Base-by-base conservation (phyloP, 2,329 filamentous ascomycete genomes). In the Laburnicola sp. region DNA sequence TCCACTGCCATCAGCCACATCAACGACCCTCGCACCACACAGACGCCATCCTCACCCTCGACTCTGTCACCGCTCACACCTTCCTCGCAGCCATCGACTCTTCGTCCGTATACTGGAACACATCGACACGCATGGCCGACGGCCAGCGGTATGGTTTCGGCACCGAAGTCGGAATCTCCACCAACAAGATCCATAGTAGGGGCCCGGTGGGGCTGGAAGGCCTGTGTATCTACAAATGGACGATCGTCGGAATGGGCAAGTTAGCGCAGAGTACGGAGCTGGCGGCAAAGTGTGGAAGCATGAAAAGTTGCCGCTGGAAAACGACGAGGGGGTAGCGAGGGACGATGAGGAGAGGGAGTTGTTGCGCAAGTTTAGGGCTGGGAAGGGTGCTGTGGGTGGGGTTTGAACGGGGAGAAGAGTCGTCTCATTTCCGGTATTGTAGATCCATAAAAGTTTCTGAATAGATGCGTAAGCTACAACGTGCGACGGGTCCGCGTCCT, bases 131-230 rank as follows among this genome's bases (percentile, higher is more conserved):
- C 44, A 93, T 99, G 76, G 91, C 92, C 4, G 94, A 99, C 72
- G 94, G 94, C 6, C 97, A 96, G 88, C 83, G 94, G 36, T 97
- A 95, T 71, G 94, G 94, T 6, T 99, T 99, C 74, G 94, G 94
- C 41, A 97, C 94, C 0, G 94, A 99, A 76, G 94, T 99, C 23
- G 94, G 94, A 48, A 97, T 99, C 75, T 95, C 89, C 76, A 99
- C 94, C 43, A 99, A 97, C 79, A 99, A 97, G 79, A 96, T 99
- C 58, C 94, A 99, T 71, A 89, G 90, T 1, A 81, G 94, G 44
- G 94, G 94, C 0, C 94, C 94, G 0, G 94, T 99, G 4, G 94
- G 94, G 1, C 77, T 99, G 45, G 94, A 97, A 68, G 94, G 94
- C 0, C 75, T 99, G 71, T 96, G 91, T 70, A 97, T 97, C 56